Evolutionary conservation across 129 eudicot genomes (phyloP).

Genomic region (Tanacetum coccineum): DNA sequence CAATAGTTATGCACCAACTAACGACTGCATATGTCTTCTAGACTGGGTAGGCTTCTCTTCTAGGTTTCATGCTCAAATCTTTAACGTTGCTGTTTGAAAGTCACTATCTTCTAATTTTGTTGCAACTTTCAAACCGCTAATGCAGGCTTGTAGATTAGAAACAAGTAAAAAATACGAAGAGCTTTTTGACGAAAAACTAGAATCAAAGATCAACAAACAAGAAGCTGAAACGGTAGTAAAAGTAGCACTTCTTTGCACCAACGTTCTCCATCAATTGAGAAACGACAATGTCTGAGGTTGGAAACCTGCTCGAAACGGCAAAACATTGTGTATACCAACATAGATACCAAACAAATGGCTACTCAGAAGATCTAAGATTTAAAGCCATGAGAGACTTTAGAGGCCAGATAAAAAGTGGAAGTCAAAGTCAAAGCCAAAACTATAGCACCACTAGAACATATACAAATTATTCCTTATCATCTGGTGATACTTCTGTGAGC

Average conservation of each 20-base stretch:
- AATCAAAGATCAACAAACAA: slow-evolving; percentile 40
- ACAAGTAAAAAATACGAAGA: slow-evolving; percentile 45
- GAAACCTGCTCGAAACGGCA: slow-evolving; percentile 67
- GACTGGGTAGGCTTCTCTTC: slow-evolving; percentile 71
- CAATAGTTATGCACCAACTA: slow-evolving; percentile 59
- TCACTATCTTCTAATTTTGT: no score
- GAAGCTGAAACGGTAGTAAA: slow-evolving; percentile 57
- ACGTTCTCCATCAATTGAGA: slow-evolving; percentile 56
- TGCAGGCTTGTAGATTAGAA: slow-evolving; percentile 72
- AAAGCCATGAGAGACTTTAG: slow-evolving; percentile 72
- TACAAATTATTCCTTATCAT: slow-evolving; percentile 29
- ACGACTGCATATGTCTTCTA: slow-evolving; percentile 61
- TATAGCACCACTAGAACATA: slow-evolving; percentile 5
- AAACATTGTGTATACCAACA: slow-evolving; percentile 55
- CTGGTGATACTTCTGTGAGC: slow-evolving; percentile 36
- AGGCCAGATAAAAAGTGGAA: slow-evolving; percentile 26
- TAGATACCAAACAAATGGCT: slow-evolving; percentile 33
- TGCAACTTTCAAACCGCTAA: neutral
- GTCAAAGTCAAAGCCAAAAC: slow-evolving; percentile 33
- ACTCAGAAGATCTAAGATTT: slow-evolving; percentile 60
- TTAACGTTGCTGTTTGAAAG: neutral
- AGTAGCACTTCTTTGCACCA: slow-evolving; percentile 65
- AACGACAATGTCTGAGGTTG: slow-evolving; percentile 79
- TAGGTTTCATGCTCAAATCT: neutral
- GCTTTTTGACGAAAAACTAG: slow-evolving; percentile 55